Evolutionary conservation across 352 stramenopile species (phyloP).

Genomic region (Blastocystis sp.): DNA sequence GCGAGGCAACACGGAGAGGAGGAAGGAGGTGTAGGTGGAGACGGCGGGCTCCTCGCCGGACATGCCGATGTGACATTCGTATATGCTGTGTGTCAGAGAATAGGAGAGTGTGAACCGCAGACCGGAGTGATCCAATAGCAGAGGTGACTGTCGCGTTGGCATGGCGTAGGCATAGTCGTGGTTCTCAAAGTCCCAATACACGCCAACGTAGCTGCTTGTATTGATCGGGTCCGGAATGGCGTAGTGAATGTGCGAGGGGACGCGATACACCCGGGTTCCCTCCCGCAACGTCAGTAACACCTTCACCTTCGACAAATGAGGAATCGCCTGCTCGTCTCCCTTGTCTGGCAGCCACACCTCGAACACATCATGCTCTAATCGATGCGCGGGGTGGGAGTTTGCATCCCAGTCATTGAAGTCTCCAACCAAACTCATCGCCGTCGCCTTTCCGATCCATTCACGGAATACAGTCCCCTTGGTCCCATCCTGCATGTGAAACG

Average conservation of each 20-base stretch:
- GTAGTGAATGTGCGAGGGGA: conserved; percentile 63
- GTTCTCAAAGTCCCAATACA: conserved; percentile 49
- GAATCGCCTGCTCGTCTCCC: not conserved
- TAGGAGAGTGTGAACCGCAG: conserved; percentile 28
- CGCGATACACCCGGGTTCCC: conserved; percentile 12
- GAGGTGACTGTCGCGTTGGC: conserved; percentile 25
- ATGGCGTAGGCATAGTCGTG: conserved; percentile 21
- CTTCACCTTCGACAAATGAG: conserved; percentile 65
- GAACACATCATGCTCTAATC: conserved; percentile 14
- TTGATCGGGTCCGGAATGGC: conserved; percentile 41
- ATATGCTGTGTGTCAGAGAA: conserved; percentile 45
- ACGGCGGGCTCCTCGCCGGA: conserved; percentile 70
- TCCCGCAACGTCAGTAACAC: not conserved
- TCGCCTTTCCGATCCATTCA: conserved; percentile 70
- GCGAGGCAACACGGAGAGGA: conserved; percentile 70
- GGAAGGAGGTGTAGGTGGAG: conserved; percentile 70
- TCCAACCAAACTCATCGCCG: conserved; percentile 62
- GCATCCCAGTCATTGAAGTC: conserved; percentile 72
- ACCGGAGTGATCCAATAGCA: not conserved
- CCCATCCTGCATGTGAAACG: conserved; percentile 30
- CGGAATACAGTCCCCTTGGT: conserved; percentile 54
- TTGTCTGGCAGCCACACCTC: conserved; percentile 53
- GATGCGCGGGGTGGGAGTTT: conserved; percentile 20
- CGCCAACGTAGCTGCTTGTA: conserved; percentile 55
- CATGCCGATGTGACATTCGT: conserved; percentile 72